phyloP scores from a whole-genome alignment of 306 rosid genomes.

The Trichosanthes cucumerina region DNA sequence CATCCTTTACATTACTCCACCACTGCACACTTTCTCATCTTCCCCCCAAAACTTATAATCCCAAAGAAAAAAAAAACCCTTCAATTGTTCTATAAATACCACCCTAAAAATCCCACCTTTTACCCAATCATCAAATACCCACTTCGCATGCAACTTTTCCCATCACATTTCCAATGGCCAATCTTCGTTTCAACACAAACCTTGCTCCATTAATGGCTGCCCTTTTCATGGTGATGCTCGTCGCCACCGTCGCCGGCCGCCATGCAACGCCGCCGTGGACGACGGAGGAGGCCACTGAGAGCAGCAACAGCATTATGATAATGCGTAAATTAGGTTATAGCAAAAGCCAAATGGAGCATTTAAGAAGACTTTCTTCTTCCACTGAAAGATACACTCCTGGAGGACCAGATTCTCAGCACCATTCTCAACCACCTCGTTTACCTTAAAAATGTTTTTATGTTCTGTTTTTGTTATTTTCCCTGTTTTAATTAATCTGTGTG shows the following conservation, averaged over 20 bases:
- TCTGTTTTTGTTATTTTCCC: too few species aligned
- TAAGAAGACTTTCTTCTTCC: not conserved
- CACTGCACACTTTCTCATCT: not conserved
- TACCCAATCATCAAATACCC: not conserved
- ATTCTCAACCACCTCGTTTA: not conserved
- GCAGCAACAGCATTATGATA: not conserved
- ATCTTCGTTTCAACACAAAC: not conserved
- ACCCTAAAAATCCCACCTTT: not conserved
- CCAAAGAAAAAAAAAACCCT: not conserved
- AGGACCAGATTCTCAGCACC: constrained; percentile 16
- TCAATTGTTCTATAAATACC: not conserved
- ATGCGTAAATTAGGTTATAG: constrained; percentile 5
- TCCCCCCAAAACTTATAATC: not conserved
- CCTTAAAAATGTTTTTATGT: not conserved
- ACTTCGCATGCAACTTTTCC: not conserved
- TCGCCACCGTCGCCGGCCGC: not conserved
- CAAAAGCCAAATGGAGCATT: constrained; percentile 1
- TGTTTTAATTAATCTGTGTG: too few species aligned
- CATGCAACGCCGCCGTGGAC: not conserved
- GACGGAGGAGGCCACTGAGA: not conserved
- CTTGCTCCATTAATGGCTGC: not conserved
- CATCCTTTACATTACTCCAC: not conserved
- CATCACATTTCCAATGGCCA: not conserved
- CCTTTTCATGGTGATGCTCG: not conserved
- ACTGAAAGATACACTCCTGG: not conserved